phyloP scores from a whole-genome alignment of 495 filamentous ascomycete genomes.

The Daldinia decipiens region DNA sequence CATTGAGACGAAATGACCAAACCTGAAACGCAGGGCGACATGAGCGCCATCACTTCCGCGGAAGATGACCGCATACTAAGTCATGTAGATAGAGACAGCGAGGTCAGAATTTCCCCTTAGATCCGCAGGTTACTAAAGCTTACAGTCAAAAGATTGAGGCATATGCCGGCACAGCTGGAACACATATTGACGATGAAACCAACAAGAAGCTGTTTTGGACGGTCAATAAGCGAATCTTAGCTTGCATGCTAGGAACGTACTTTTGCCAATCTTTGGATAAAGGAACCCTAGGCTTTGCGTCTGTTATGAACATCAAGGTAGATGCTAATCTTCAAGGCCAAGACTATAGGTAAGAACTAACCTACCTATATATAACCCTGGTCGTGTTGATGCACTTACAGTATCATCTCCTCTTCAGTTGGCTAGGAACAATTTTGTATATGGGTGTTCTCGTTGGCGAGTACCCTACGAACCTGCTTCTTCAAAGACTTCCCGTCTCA shows the following conservation, averaged over 20 bases:
- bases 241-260: conserved; percentile 54
- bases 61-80: neutral
- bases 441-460: conserved; percentile 2
- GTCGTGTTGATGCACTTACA: neutral
- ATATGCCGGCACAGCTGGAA: neutral
- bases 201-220: conserved; percentile 52
- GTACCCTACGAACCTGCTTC: conserved; percentile 1
- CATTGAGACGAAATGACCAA: neutral
- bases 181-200: conserved; percentile 42
- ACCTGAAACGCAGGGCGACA: neutral
- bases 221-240: conserved; percentile 41
- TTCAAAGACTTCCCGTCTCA: neutral
- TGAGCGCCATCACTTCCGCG: neutral
- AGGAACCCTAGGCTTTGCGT: conserved; percentile 66
- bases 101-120: neutral
- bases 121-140: neutral
- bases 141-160: neutral
- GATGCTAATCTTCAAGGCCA: neutral
- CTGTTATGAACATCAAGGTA: conserved; percentile 46
- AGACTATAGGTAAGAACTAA: neutral
- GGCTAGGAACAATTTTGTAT: conserved; percentile 7
- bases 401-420: neutral
- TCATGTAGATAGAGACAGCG: neutral
- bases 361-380: neutral
- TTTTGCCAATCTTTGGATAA: conserved; percentile 71